These are phyloP conservation scores for Dalbergia cultrata DNA, from an alignment of 306 rosid genomes.

Conservation along the genomic window DNA sequence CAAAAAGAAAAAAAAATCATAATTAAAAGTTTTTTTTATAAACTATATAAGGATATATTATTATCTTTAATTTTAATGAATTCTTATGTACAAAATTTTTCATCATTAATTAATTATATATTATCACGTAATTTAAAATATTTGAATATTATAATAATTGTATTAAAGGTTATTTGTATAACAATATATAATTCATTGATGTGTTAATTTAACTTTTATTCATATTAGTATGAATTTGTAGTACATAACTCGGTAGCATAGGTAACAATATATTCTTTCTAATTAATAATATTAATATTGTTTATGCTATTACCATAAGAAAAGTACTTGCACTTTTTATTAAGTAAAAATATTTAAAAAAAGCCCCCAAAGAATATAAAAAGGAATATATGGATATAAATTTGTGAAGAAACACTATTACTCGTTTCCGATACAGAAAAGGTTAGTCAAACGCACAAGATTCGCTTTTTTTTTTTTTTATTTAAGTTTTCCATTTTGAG, in stretches of 20 bases:
- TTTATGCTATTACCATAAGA: background rate
- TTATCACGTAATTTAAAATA: background rate
- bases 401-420: background rate
- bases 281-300: too few species aligned
- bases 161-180: too few species aligned
- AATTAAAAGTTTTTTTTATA: background rate
- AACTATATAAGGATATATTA: background rate
- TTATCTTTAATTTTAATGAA: background rate
- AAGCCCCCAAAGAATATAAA: too few species aligned
- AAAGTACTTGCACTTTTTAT: too few species aligned
- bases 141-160: background rate
- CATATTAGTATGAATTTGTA: too few species aligned
- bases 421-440: background rate
- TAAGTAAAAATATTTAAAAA: too few species aligned
- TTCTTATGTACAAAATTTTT: background rate
- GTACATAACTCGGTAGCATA: background rate
- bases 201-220: background rate
- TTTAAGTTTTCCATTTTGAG: background rate
- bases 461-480: background rate
- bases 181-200: background rate
- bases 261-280: too few species aligned
- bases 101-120: background rate
- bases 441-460: background rate
- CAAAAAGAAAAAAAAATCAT: background rate
- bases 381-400: too few species aligned